Percentiles rank a stretch among this genome's conserved stretches.
These are phyloP conservation scores for Erodium maritimum DNA, from an alignment of 345 rosid genomes.

Conservation along the genomic window DNA sequence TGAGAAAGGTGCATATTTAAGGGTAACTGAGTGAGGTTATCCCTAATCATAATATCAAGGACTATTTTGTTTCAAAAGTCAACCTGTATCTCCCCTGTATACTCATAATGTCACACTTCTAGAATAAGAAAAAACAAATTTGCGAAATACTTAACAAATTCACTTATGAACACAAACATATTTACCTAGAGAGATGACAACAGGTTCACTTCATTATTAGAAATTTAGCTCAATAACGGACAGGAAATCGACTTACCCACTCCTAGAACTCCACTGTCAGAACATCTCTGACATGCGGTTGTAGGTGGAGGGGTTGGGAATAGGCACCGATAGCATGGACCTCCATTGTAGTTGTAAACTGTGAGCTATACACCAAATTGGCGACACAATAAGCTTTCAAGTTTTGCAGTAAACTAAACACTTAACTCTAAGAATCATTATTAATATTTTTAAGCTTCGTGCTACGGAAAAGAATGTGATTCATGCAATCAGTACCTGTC, in stretches of 20 bases:
- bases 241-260: constrained; percentile 37
- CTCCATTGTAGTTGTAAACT: constrained; percentile 64
- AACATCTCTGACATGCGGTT: constrained; percentile 76
- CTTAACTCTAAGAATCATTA: no score
- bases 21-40: no score
- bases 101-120: not conserved
- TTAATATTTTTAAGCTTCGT: no score
- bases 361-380: constrained; percentile 32
- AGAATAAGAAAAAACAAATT: not conserved
- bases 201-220: not conserved
- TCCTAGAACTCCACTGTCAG: constrained; percentile 86
- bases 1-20: no score
- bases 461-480: not conserved
- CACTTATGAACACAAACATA: no score
- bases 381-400: no score
- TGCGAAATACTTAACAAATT: no score
- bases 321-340: constrained; percentile 80
- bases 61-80: no score
- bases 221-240: not conserved
- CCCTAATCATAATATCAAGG: no score
- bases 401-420: no score
- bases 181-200: not conserved
- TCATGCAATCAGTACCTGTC: constrained; percentile 50
- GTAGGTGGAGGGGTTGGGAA: constrained; percentile 79
- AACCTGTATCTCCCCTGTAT: not conserved